Base-by-base conservation (phyloP, 2,329 filamentous ascomycete genomes). In the Passalora sequoiae region DNA sequence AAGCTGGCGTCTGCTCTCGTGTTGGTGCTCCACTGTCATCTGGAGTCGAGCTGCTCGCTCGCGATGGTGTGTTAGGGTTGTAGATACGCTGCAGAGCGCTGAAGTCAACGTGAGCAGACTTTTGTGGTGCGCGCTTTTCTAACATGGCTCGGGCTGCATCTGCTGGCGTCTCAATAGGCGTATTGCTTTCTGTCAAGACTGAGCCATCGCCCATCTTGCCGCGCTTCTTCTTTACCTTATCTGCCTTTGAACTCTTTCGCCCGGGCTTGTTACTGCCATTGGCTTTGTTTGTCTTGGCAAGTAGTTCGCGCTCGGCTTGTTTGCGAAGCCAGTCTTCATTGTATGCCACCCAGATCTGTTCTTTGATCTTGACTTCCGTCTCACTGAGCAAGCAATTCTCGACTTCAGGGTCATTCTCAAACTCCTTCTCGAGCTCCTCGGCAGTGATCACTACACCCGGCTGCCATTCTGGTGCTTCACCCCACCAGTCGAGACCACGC, bases 291-390 rank as follows among this genome's bases (percentile, higher is more conserved):
- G 80, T 64, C 25, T 89, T 86, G 46, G 81, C 78, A 28, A 84
- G 78, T 44, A 94, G 83, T 5, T 84, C 75, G 65, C 92, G 94
- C 47, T 86, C 81, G 60, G 96, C 89, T 60, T 94, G 84, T 37
- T 81, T 78, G 6, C 91, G 85, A 28, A 98, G 74, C 78, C 89
- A 98, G 54, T 94, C 88, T 62, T 92, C 89, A 66, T 98, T 97
- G 61, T 89, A 83, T 47, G 91, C 89, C 31, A 94, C 81, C 92
- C 92, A 98, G 40, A 97, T 86, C 47, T 81, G 80, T 64, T 96
- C 89, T 64, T 96, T 97, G 60, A 89, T 79, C 24, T 77, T 77
- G 2, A 83, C 78, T 67, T 97, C 89, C 3, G 80, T 77, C 1
- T 82, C 77, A 0, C 76, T 77, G 4, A 97, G 74, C 25, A 89